Percentiles rank a stretch among this genome's conserved stretches.
Evolutionary conservation across 148 eudicot genomes (phyloP).

Genomic region (Spergularia bocconei): DNA sequence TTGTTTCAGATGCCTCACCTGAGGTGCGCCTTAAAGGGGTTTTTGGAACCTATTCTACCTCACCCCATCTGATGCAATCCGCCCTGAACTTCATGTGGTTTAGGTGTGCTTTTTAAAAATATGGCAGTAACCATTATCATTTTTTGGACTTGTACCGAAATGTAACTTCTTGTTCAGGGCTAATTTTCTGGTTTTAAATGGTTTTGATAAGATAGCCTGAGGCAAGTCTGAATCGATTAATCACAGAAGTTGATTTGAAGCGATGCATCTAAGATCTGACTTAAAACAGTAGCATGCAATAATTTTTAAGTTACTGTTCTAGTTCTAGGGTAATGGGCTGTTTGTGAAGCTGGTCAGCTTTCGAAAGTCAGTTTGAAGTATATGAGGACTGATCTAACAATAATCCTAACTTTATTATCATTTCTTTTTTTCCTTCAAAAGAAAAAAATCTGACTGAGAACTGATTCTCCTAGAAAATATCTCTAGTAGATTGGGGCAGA

Average conservation of each 20-base stretch:
- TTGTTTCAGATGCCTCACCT: no score
- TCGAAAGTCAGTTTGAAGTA: neutral
- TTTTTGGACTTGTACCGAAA: no score
- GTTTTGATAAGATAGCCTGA: neutral
- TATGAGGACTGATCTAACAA: neutral
- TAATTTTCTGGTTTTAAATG: neutral
- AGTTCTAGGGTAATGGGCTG: neutral
- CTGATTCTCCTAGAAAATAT: neutral
- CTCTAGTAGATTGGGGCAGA: neutral
- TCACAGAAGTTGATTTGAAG: neutral
- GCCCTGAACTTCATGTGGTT: no score
- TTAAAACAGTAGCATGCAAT: neutral
- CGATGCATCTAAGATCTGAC: neutral
- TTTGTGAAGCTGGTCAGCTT: slow-evolving; percentile 6
- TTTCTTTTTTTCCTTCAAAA: no score
- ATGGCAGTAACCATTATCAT: no score
- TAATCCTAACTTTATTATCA: no score
- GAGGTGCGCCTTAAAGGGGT: no score
- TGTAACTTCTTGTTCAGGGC: neutral
- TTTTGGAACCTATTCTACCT: no score
- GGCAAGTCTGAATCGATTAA: neutral
- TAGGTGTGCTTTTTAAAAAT: no score
- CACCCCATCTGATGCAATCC: no score
- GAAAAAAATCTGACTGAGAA: neutral
- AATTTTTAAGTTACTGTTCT: neutral